phyloP scores from a whole-genome alignment of 2,329 filamentous ascomycete genomes.

The Paramyrothecium roridum region DNA sequence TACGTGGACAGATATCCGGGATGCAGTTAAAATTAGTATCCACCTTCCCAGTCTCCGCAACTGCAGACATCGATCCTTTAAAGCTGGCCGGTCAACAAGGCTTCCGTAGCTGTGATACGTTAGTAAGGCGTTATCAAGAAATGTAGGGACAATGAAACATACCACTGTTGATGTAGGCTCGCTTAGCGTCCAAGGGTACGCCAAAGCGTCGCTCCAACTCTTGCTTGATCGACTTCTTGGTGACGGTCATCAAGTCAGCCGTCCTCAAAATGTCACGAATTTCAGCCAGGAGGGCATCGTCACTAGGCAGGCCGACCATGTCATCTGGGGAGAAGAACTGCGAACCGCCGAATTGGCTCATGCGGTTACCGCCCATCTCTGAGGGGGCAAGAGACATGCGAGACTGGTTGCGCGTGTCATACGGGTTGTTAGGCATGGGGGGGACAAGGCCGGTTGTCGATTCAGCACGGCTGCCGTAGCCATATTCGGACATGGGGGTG shows the following conservation, averaged over 20 bases:
- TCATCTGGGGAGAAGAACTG: conserved; percentile 63
- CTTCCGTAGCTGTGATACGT: conserved; percentile 63
- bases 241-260: conserved; percentile 94
- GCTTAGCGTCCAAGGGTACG: conserved; percentile 79
- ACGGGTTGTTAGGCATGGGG: conserved; percentile 49
- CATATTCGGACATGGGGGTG: conserved; percentile 67
- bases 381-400: conserved; percentile 80
- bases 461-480: conserved; percentile 54
- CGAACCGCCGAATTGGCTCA: conserved; percentile 59
- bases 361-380: conserved; percentile 57
- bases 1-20: too few species aligned
- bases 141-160: too few species aligned
- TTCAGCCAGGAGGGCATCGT: conserved; percentile 87
- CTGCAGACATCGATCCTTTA: conserved; percentile 32
- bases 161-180: conserved; percentile 92
- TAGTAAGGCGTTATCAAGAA: conserved; percentile 7
- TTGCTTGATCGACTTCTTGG: conserved; percentile 95
- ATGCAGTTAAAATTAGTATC: too few species aligned
- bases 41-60: too few species aligned
- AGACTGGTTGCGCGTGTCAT: conserved; percentile 47
- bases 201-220: conserved; percentile 91
- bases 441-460: conserved; percentile 49
- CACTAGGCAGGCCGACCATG: conserved; percentile 73
- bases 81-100: conserved; percentile 72
- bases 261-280: conserved; percentile 90